Percentiles rank a stretch among this genome's conserved stretches.
These are phyloP conservation scores for Amanita subjunquillea DNA, from an alignment of 768 basidiomycete species.

Conservation along the genomic window DNA sequence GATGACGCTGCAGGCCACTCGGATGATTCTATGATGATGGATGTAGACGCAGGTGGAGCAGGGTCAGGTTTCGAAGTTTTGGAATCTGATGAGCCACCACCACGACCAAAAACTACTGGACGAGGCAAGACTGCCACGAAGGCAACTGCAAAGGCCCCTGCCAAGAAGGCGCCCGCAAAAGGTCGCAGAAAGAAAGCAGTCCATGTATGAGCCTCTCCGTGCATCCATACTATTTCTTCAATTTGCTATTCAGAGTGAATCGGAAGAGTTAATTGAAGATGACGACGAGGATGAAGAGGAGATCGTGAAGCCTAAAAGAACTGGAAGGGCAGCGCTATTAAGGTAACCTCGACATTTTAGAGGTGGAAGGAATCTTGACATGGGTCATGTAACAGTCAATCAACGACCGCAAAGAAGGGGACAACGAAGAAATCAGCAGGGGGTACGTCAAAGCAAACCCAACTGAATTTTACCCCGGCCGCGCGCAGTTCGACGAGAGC, in stretches of 20 bases:
- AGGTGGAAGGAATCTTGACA: background rate
- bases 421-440: constrained; percentile 41
- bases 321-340: constrained; percentile 53
- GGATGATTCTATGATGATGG: constrained; percentile 76
- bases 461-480: constrained; percentile 53
- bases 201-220: constrained; percentile 14
- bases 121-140: constrained; percentile 19
- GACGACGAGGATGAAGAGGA: constrained; percentile 40
- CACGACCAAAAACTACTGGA: constrained; percentile 21
- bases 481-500: constrained; percentile 49
- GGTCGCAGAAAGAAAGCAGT: constrained; percentile 45
- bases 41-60: constrained; percentile 41
- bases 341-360: constrained; percentile 30
- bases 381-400: constrained; percentile 15
- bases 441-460: constrained; percentile 38
- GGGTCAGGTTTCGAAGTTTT: constrained; percentile 45
- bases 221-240: background rate
- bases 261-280: constrained; percentile 41
- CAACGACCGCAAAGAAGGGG: constrained; percentile 29
- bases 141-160: constrained; percentile 20
- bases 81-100: constrained; percentile 35
- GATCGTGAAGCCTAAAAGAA: constrained; percentile 44
- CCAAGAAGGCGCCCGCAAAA: constrained; percentile 33
- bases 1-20: constrained; percentile 35
- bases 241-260: constrained; percentile 23